These are phyloP conservation scores for Gossypium trilobum DNA, from an alignment of 441 rosid genomes.

Conservation along the genomic window DNA sequence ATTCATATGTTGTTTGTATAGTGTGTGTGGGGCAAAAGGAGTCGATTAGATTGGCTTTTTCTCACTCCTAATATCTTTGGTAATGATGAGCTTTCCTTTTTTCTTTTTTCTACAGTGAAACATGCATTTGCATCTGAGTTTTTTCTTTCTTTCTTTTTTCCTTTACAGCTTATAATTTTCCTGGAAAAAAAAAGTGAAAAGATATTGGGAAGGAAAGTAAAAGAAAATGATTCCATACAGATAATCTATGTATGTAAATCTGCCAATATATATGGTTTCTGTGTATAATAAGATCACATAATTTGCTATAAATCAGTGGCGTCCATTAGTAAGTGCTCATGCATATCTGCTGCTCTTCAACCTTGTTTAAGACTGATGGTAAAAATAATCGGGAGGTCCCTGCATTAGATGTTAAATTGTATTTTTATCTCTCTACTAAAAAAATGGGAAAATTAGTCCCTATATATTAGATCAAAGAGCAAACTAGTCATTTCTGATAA, in stretches of 20 bases:
- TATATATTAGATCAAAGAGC: too few relatives aligned
- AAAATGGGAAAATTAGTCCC: too few relatives aligned
- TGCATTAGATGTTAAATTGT: too few relatives aligned
- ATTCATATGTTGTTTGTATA: slow-evolving; percentile 21
- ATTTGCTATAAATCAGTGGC: slow-evolving; percentile 32
- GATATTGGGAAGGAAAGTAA: neutral
- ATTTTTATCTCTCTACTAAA: too few relatives aligned
- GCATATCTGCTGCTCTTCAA: slow-evolving; percentile 2
- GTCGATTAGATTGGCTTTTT: slow-evolving; percentile 55
- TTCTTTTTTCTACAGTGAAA: slow-evolving; percentile 18
- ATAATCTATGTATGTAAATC: neutral
- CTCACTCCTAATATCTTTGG: slow-evolving; percentile 35
- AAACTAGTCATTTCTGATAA: too few relatives aligned
- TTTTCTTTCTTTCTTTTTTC: neutral
- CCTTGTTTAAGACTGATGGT: too few relatives aligned
- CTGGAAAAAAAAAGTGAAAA: slow-evolving; percentile 7
- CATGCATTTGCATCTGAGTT: slow-evolving; percentile 21
- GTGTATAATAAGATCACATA: neutral
- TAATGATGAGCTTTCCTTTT: slow-evolving; percentile 30
- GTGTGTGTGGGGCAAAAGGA: slow-evolving; percentile 46
- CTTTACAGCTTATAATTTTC: slow-evolving; percentile 13
- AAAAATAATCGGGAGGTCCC: too few relatives aligned
- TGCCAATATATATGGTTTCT: too few relatives aligned
- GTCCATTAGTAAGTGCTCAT: slow-evolving; percentile 29
- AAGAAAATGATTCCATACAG: neutral